Evolutionary conservation across 1,284 basidiomycete species (phyloP), one percentile per base, ranked within the genome.

Genomic region (Polyporus tsugae): DNA sequence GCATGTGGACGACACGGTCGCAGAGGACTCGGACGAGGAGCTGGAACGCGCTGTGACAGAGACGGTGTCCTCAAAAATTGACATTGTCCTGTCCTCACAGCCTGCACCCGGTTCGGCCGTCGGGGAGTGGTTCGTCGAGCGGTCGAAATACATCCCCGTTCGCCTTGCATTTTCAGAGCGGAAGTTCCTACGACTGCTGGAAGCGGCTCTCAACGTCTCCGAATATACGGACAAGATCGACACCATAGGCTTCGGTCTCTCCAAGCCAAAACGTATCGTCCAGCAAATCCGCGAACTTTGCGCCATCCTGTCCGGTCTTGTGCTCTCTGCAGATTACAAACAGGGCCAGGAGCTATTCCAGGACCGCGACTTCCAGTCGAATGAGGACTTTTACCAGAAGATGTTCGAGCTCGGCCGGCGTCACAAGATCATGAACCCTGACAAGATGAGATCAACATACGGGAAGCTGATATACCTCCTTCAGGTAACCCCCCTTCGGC

Each of bases 181-280:
- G 69, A 95, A 95, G 79, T 92, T 84, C 77, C 88, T 95, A 62
- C 90, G 93, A 35, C 85, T 95, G 6, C 84, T 95, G 58, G 93
- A 95, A 67, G 92, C 92, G 6, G 93, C 93, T 1, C 84, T 93
- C 41, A 87, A 86, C 60, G 93, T 94, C 29, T 93, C 91, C 7
- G 93, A 95, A 77, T 95, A 94, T 76, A 95, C 93, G 38, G 93
- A 95, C 83, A 93, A 92, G 77, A 93, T 94, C 46, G 92, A 94
- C 79, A 91, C 90, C 53, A 79, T 94, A 55, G 87, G 90, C 1
- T 94, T 88, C 71, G 87, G 89, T 4, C 81, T 91, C 52, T 90
- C 90, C 29, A 95, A 94, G 77, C 85, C 92, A 29, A 94, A 93
- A 76, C 87, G 93, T 10, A 93, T 94, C 59, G 93, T 94, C 2